phyloP scores from a whole-genome alignment of 2,329 filamentous ascomycete species.

The Penicillium sp. region DNA sequence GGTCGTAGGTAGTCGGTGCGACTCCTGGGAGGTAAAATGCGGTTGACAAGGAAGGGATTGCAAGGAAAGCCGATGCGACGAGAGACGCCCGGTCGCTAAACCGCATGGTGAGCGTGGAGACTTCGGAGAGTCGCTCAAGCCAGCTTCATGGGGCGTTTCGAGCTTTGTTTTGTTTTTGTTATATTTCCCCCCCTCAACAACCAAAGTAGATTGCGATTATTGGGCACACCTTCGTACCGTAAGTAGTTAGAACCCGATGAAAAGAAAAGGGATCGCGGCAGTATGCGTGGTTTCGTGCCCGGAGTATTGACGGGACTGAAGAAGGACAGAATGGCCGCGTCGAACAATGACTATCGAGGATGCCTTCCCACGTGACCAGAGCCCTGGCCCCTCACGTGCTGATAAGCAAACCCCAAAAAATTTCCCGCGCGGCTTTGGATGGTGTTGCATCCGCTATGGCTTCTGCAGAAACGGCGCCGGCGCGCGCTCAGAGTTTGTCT shows the following conservation, averaged over 20 bases:
- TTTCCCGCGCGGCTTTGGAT: neutral
- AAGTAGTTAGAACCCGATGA: no score
- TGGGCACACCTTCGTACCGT: no score
- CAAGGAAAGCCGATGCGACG: slow-evolving; percentile 31
- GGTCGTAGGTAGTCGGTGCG: slow-evolving; percentile 86
- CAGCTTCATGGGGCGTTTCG: slow-evolving; percentile 15
- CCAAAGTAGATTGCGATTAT: no score
- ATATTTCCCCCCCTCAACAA: no score
- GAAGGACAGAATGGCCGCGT: slow-evolving; percentile 4
- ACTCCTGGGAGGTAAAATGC: slow-evolving; percentile 97
- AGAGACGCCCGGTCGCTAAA: slow-evolving; percentile 31
- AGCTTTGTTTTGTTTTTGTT: slow-evolving; percentile 1
- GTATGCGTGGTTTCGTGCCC: no score
- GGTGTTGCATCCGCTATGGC: slow-evolving; percentile 23
- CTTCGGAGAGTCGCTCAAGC: slow-evolving; percentile 17
- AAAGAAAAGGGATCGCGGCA: no score
- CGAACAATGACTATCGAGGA: slow-evolving; percentile 6
- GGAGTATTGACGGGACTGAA: neutral
- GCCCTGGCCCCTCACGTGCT: neutral
- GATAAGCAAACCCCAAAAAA: neutral
- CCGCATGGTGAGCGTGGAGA: slow-evolving; percentile 35
- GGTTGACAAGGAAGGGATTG: slow-evolving; percentile 42
- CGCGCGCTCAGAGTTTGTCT: slow-evolving; percentile 28
- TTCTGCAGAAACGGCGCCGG: slow-evolving; percentile 18
- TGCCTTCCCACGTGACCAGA: slow-evolving; percentile 10